These are phyloP conservation scores for Phytophthora pluvialis DNA, from an alignment of 352 stramenopile genomes.

Conservation along the genomic window DNA sequence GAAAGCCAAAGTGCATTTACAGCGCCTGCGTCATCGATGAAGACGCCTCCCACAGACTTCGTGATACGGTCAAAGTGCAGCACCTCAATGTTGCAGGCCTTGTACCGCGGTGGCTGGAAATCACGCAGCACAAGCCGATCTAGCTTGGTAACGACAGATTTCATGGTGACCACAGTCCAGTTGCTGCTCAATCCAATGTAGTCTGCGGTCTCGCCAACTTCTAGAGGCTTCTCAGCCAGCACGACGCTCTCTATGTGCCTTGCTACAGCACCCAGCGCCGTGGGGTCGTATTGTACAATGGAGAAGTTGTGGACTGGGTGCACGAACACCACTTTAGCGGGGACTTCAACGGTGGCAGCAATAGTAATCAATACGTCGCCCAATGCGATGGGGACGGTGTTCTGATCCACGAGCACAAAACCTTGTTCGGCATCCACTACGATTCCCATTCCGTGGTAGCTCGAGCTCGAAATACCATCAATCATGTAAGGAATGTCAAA, in stretches of 20 bases:
- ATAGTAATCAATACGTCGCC: slow-evolving; percentile 91
- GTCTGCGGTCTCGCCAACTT: slow-evolving; percentile 79
- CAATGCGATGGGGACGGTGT: slow-evolving; percentile 90
- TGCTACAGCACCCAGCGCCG: slow-evolving; percentile 63
- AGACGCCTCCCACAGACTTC: slow-evolving; percentile 85
- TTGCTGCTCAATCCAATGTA: slow-evolving; percentile 89
- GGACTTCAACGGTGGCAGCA: slow-evolving; percentile 87
- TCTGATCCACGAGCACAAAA: slow-evolving; percentile 93
- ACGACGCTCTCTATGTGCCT: slow-evolving; percentile 63
- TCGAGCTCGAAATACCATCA: slow-evolving; percentile 90
- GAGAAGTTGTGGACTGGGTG: slow-evolving; percentile 94
- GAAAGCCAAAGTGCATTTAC: slow-evolving; percentile 87
- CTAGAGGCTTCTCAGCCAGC: slow-evolving; percentile 66
- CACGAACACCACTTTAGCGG: slow-evolving; percentile 89
- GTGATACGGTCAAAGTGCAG: slow-evolving; percentile 91
- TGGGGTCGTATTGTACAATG: slow-evolving; percentile 91
- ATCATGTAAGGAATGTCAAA: slow-evolving; percentile 94
- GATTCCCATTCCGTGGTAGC: slow-evolving; percentile 89
- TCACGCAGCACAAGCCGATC: slow-evolving; percentile 83
- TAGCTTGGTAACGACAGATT: slow-evolving; percentile 86
- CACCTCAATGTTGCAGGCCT: slow-evolving; percentile 85
- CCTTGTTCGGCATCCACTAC: slow-evolving; percentile 85
- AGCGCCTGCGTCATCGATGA: slow-evolving; percentile 73
- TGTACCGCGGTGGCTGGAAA: slow-evolving; percentile 87
- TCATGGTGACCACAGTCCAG: slow-evolving; percentile 89